A percentile compares a stretch with the other conserved stretches of the same genome.
phyloP scores from a whole-genome alignment of 768 basidiomycete genomes.

The Cyclocybe cylindracea region DNA sequence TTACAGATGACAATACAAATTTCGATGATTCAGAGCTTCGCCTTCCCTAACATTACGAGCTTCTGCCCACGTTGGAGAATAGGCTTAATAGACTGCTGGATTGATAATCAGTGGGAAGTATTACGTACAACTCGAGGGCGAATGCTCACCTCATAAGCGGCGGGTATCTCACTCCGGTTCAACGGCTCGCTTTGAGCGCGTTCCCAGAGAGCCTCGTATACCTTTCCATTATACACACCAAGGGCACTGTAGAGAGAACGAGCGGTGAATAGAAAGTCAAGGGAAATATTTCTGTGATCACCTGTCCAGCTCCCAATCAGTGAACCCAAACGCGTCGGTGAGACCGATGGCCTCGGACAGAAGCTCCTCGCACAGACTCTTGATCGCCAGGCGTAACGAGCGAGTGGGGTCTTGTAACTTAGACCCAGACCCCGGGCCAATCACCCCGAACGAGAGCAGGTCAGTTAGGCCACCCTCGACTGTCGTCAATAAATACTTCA shows the following conservation, averaged over 20 bases:
- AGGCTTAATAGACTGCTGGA: constrained; percentile 51
- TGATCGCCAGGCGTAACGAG: constrained; percentile 50
- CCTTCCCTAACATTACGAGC: constrained; percentile 23
- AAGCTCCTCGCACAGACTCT: constrained; percentile 47
- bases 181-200: constrained; percentile 60
- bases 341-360: constrained; percentile 68
- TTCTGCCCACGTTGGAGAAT: constrained; percentile 49
- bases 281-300: constrained; percentile 12
- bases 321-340: constrained; percentile 73
- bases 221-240: constrained; percentile 62
- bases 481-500: constrained; percentile 61
- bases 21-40: constrained; percentile 31
- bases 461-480: constrained; percentile 59
- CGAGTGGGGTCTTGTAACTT: constrained; percentile 42
- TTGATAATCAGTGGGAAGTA: background rate
- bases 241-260: constrained; percentile 45
- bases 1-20: background rate
- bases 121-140: background rate
- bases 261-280: background rate
- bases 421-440: constrained; percentile 22
- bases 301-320: constrained; percentile 77
- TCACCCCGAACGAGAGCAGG: constrained; percentile 55
- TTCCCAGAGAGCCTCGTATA: constrained; percentile 69
- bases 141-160: constrained; percentile 54
- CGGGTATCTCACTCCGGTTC: constrained; percentile 50